Base-by-base conservation (phyloP, 2,329 filamentous ascomycete genomes). In the Pestalotiopsis sp. region DNA sequence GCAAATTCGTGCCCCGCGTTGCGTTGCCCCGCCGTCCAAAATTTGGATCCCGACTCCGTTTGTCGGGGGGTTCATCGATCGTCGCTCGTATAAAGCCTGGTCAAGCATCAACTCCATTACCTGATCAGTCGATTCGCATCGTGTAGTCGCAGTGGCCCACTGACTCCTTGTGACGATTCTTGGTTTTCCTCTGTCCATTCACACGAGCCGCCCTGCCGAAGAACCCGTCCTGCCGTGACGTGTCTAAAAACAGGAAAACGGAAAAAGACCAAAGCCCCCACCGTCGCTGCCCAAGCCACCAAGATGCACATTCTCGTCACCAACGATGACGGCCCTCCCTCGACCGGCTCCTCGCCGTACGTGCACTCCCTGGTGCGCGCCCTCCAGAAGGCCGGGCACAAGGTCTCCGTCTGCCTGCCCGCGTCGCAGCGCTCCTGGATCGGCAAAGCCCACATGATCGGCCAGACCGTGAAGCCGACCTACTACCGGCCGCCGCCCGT, bases 401-500 rank as follows among this genome's bases (percentile, higher is more conserved):
- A 84, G n/a, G 94, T 98, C 70, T 97, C 94, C 7, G 95, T 99
- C 64, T 92, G 96, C 72, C 89, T 99, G 14, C 96, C 96, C 1
- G 90, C 98, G 79, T 91, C 91, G 6, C 96, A 99, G 82, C 91
- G 95, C 71, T 97, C 94, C 68, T 99, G 96, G 96, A 98, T 99
- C 76, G 95, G 95, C 75, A 99, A 99, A 85, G 96, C 96, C 2
- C 96, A 98, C 81, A 93, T 98, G 77, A 94, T 98, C 75, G 95
- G 95, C 68, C 92, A 95, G 79, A 92, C 93, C 11, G 89, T 97
- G 71, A 94, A 91, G 78, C 94, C 94, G 9, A 86, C 89, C 36
- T 97, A 97, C 84, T 97, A 94, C 84, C 92, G 92, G 1, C 88
- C 88, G 1, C 81, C 83, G 4, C 75, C 74, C 4, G 69, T 75